phyloP scores from a whole-genome alignment of 371 early-diverging fungal species.

The Catenaria anguillulae region DNA sequence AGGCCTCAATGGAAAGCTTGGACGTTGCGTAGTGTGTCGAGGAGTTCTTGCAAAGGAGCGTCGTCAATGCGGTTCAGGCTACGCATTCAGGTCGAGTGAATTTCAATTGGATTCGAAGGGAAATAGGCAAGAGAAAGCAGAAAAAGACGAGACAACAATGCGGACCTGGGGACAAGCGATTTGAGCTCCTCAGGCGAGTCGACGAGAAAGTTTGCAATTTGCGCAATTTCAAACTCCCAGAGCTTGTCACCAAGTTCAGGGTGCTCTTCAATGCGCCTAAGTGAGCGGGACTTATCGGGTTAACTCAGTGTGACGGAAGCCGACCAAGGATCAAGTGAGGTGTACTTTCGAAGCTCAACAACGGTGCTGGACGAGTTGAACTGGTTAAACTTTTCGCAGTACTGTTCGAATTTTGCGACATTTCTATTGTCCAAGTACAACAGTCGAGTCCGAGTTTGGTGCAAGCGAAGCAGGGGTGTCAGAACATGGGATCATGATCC shows the following conservation, averaged over 20 bases:
- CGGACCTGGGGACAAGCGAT: neutral
- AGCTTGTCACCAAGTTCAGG: neutral
- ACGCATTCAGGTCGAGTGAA: neutral
- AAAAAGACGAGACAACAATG: too few relatives aligned
- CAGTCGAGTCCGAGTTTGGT: too few relatives aligned
- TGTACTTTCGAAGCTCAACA: neutral
- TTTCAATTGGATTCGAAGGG: too few relatives aligned
- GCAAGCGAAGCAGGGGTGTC: neutral
- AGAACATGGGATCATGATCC: neutral
- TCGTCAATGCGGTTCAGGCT: neutral
- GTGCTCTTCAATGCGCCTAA: neutral
- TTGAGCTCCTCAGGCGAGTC: neutral
- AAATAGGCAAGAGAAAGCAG: too few relatives aligned
- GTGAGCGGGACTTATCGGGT: neutral
- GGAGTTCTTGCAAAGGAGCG: neutral
- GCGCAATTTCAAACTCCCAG: neutral
- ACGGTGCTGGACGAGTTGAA: neutral
- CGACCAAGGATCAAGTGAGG: neutral
- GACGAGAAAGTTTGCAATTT: neutral
- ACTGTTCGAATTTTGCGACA: neutral
- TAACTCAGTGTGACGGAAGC: too few relatives aligned
- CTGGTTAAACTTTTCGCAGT: neutral
- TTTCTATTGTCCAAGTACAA: neutral
- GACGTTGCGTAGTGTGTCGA: neutral
- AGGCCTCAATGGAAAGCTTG: neutral